A percentile compares a stretch with the other conserved stretches of the same genome.
These are phyloP conservation scores for Cercospora sojina DNA, from an alignment of 2,329 filamentous ascomycete genomes.

Conservation along the genomic window DNA sequence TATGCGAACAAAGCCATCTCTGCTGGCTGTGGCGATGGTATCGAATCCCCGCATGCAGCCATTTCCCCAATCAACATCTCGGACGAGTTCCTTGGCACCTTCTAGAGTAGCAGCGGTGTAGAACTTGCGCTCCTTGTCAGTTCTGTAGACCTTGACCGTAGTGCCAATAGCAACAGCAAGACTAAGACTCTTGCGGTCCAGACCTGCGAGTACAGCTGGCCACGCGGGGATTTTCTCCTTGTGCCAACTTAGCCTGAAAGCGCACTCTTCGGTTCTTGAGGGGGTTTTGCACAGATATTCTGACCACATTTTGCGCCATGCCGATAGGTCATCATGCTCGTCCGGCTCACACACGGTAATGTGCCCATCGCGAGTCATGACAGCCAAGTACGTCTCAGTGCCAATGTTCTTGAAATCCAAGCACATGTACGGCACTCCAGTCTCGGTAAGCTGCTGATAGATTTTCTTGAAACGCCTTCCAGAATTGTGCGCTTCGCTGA, in stretches of 20 bases:
- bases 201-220: slow-evolving; percentile 73
- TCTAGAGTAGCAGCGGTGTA: slow-evolving; percentile 77
- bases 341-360: slow-evolving; percentile 82
- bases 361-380: slow-evolving; percentile 78
- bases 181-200: slow-evolving; percentile 73
- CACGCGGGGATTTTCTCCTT: slow-evolving; percentile 81
- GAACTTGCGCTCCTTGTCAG: slow-evolving; percentile 71
- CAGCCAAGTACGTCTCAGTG: slow-evolving; percentile 78
- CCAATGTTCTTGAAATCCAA: slow-evolving; percentile 85
- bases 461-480: slow-evolving; percentile 78
- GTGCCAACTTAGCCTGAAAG: slow-evolving; percentile 84
- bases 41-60: slow-evolving; percentile 90
- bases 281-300: slow-evolving; percentile 71
- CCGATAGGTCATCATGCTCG: slow-evolving; percentile 74
- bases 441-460: slow-evolving; percentile 62
- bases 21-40: slow-evolving; percentile 85
- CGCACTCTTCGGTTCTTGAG: slow-evolving; percentile 77
- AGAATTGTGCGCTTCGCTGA: slow-evolving; percentile 68
- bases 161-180: slow-evolving; percentile 86
- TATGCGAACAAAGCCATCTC: slow-evolving; percentile 87
- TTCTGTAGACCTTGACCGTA: slow-evolving; percentile 78
- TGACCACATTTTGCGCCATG: slow-evolving; percentile 73
- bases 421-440: slow-evolving; percentile 69
- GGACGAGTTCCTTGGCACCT: slow-evolving; percentile 68
- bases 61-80: slow-evolving; percentile 89